Base-by-base conservation (phyloP, 208 protist species). In the Leishmania aethiopica region DNA sequence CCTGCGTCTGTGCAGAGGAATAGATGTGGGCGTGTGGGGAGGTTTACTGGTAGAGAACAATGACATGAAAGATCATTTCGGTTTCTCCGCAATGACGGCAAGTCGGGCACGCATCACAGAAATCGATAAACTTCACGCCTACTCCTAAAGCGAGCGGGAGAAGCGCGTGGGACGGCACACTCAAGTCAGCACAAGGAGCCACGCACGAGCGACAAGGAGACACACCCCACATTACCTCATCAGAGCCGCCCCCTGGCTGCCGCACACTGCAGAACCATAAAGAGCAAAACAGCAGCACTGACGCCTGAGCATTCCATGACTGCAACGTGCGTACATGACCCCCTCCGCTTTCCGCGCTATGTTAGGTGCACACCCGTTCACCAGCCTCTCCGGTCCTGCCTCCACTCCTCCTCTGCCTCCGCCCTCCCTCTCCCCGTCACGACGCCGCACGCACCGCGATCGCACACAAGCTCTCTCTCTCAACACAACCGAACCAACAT, bases 401-500 rank as follows among this genome's bases (percentile, higher is more conserved):
- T 7, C 71, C 47, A 59, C 47, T 75, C 42, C n/a, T 32, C n/a
- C 7, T 11, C 79, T 22, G 53, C 11, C 40, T 64, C 42, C 57
- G 8, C 37, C 32, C 42, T 71, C 60, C 35, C 55, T 45, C 69
- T 40, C 42, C 70, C 73, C 51, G 32, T 45, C 67, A 19, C 40
- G 7, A 19, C 53, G 17, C 66, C n/a, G 28, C 64, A 62, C n/a
- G 37, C 69, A 17, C 22, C 62, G 15, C 5, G 51, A 40, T 74
- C 40, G 55, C 37, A 13, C 2, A 22, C 40, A 35, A 75, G 70
- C 25, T 37, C 67, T 57, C 71, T 37, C 67, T 47, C 75, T 78
- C 75, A 37, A 45, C 55, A 35, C 75, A 60, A 59, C 75, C 17
- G 28, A 37, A 72, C 40, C 4, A 77, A 42, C 73, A 77, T 37